These are phyloP conservation scores for Fraxinus angustifolia DNA, from an alignment of 305 asterid genomes.

Conservation along the genomic window DNA sequence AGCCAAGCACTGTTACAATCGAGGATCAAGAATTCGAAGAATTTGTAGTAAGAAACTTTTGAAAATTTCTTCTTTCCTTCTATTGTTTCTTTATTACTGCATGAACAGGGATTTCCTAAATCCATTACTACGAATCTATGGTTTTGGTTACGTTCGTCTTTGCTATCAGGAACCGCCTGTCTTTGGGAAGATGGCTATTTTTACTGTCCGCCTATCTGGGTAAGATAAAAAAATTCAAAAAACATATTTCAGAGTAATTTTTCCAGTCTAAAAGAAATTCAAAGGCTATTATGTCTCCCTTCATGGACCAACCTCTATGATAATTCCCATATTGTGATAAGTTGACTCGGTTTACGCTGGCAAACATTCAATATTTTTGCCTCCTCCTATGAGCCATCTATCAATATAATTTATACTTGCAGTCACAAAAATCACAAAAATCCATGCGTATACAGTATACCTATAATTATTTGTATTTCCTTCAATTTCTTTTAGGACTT, in stretches of 20 bases:
- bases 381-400: neutral
- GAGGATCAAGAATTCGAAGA: conserved; percentile 92
- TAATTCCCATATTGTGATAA: neutral
- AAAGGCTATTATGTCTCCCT: neutral
- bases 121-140: conserved; percentile 14
- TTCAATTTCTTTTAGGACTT: neutral
- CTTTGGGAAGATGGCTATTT: conserved; percentile 73
- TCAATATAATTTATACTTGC: neutral
- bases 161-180: conserved; percentile 79
- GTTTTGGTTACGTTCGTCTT: conserved; percentile 24
- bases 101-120: neutral
- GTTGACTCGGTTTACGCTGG: neutral
- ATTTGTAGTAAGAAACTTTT: conserved; percentile 59
- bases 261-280: neutral
- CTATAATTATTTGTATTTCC: neutral
- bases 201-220: conserved; percentile 71
- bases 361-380: neutral
- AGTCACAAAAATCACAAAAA: neutral
- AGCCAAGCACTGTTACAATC: conserved; percentile 60
- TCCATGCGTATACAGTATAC: neutral
- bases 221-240: conserved; percentile 32
- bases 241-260: neutral
- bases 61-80: neutral
- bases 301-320: neutral
- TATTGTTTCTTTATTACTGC: neutral